Percentiles rank a stretch among this genome's conserved stretches.
These are phyloP conservation scores for Globisporangium sylvaticum DNA, from an alignment of 352 stramenopile genomes.

Conservation along the genomic window DNA sequence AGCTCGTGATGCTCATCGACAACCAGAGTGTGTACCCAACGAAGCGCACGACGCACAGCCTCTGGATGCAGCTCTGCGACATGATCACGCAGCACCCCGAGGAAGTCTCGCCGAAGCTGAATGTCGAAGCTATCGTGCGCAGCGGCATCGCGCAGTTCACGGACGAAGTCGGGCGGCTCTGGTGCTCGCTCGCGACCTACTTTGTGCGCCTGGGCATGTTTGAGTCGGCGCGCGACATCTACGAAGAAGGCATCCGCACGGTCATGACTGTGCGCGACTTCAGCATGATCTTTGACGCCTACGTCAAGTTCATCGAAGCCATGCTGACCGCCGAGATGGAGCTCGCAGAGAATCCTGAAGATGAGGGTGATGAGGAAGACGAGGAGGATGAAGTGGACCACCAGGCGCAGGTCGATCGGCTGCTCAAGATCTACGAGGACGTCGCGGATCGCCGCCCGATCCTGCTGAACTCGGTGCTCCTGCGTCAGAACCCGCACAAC, in stretches of 20 bases:
- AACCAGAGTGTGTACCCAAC: slow-evolving; percentile 42
- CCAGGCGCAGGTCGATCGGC: slow-evolving; percentile 66
- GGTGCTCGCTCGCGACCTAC: slow-evolving; percentile 97
- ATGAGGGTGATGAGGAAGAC: slow-evolving; percentile 76
- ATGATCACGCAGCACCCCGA: slow-evolving; percentile 94
- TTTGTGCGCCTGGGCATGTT: slow-evolving; percentile 97
- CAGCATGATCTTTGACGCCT: slow-evolving; percentile 98
- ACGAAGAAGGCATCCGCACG: slow-evolving; percentile 87
- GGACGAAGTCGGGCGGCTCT: slow-evolving; percentile 97
- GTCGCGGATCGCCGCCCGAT: slow-evolving; percentile 94
- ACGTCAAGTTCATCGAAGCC: slow-evolving; percentile 97
- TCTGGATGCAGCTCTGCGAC: slow-evolving; percentile 97
- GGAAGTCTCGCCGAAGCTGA: slow-evolving; percentile 79
- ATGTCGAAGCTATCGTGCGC: slow-evolving; percentile 95
- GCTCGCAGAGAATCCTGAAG: slow-evolving; percentile 40
- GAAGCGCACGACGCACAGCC: slow-evolving; percentile 84
- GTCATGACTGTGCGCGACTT: slow-evolving; percentile 94
- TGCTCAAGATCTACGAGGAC: slow-evolving; percentile 88
- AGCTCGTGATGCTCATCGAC: slow-evolving; percentile 83
- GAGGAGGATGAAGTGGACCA: slow-evolving; percentile 52
- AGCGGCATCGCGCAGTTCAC: slow-evolving; percentile 91
- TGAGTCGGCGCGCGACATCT: slow-evolving; percentile 95
- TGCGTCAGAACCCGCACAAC: slow-evolving; percentile 99
- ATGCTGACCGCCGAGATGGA: slow-evolving; percentile 97
- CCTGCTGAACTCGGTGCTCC: slow-evolving; percentile 92